phyloP scores from a whole-genome alignment of 1,284 basidiomycete genomes.

The Sporisorium iseilematis-ciliati region DNA sequence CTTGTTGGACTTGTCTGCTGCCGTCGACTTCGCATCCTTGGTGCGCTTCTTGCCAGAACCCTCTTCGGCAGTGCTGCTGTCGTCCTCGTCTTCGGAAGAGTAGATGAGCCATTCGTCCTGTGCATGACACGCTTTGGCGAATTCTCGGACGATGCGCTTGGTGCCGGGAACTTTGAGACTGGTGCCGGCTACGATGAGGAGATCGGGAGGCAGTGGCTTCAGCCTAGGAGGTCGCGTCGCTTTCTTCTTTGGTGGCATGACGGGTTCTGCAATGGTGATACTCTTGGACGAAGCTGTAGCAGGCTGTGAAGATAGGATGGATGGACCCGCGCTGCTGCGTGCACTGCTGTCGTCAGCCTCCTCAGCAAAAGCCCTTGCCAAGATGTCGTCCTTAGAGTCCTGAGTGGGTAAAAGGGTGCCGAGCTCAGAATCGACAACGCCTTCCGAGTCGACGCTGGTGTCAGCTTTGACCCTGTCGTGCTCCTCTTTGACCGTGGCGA shows the following conservation, averaged over 20 bases:
- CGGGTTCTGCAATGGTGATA: conserved; percentile 30
- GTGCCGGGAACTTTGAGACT: conserved; percentile 94
- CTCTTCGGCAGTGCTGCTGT: conserved; percentile 49
- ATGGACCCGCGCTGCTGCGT: conserved; percentile 12
- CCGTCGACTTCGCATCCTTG: conserved; percentile 13
- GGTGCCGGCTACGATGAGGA: conserved; percentile 95
- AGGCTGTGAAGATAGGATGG: conserved; percentile 13
- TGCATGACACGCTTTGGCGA: conserved; percentile 83
- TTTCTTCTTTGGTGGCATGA: conserved; percentile 33
- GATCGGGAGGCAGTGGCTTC: conserved; percentile 77
- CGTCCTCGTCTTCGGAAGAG: conserved; percentile 53
- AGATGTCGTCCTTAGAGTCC: conserved; percentile 47
- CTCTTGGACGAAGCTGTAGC: conserved; percentile 20
- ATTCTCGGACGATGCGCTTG: conserved; percentile 91
- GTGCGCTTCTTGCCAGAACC: conserved; percentile 35
- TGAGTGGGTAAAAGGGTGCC: conserved; percentile 9
- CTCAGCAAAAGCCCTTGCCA: conserved; percentile 49
- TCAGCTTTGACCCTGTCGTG: conserved; percentile 12
- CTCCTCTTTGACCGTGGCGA: conserved; percentile 15
- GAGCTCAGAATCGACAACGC: conserved; percentile 30
- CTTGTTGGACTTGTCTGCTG: conserved; percentile 10
- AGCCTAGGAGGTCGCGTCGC: conserved; percentile 45
- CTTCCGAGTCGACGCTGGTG: conserved; percentile 37
- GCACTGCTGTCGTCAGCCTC: conserved; percentile 18
- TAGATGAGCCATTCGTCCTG: conserved; percentile 56